Percentiles rank a stretch among this genome's conserved stretches.
Evolutionary conservation across 179 eudicot species (phyloP).

Genomic region (Gypsophila paniculata): DNA sequence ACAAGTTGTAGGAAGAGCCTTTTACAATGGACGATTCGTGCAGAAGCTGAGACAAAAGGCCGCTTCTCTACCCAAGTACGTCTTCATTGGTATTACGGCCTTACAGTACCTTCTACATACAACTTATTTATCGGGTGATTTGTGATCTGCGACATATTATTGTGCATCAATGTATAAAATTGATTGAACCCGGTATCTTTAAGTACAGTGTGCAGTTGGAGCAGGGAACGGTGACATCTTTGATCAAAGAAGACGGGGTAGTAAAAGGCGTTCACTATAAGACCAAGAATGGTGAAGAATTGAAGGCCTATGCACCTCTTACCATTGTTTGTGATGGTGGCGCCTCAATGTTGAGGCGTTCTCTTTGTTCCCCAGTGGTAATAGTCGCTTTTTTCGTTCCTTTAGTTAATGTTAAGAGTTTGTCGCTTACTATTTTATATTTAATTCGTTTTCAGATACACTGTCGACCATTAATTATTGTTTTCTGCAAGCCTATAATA

Average conservation of each 20-base stretch:
- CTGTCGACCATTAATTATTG: too few species aligned
- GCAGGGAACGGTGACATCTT: constrained; percentile 78
- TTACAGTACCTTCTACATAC: too few species aligned
- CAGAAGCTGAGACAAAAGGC: constrained; percentile 85
- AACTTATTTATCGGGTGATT: too few species aligned
- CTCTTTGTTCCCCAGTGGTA: constrained; percentile 63
- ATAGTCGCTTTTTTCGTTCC: too few species aligned
- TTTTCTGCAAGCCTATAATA: too few species aligned
- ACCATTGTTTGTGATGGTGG: constrained; percentile 89
- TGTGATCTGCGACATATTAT: not conserved
- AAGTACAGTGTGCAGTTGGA: constrained; percentile 58
- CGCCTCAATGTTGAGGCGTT: constrained; percentile 60
- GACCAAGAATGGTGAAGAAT: constrained; percentile 61
- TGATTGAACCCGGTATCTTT: constrained; percentile 7
- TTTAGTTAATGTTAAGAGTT: too few species aligned
- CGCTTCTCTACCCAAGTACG: constrained; percentile 75
- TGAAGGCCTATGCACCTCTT: constrained; percentile 66
- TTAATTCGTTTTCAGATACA: too few species aligned
- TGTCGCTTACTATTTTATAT: too few species aligned
- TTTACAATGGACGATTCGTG: constrained; percentile 85
- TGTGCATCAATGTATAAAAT: not conserved
- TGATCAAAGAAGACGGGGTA: constrained; percentile 61
- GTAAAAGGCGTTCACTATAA: constrained; percentile 74
- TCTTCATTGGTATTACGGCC: too few species aligned
- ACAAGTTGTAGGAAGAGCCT: constrained; percentile 80